These are phyloP conservation scores for Candida broadrunensis DNA, from an alignment of 805 yeast species.

Conservation along the genomic window DNA sequence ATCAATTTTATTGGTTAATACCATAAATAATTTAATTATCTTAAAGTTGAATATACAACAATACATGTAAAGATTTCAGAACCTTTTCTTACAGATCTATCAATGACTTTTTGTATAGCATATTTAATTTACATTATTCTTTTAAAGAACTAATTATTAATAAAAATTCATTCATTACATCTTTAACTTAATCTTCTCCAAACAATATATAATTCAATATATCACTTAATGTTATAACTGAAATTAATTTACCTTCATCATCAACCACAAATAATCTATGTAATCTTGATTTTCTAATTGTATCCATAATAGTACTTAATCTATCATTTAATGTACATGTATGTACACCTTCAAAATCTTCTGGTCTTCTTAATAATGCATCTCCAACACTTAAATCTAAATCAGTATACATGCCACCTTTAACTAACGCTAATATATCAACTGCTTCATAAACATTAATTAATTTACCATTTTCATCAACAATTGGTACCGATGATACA, in stretches of 20 bases:
- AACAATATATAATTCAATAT: conserved; percentile 78
- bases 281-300: conserved; percentile 84
- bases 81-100: no score
- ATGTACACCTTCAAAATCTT: conserved; percentile 96
- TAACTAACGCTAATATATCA: conserved; percentile 87
- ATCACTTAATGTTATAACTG: conserved; percentile 89
- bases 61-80: no score
- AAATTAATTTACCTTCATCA: conserved; percentile 69
- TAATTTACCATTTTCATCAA: conserved; percentile 66
- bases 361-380: conserved; percentile 88
- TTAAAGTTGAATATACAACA: no score
- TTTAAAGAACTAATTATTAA: no score
- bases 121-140: no score
- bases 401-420: conserved; percentile 92
- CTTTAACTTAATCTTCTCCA: conserved; percentile 54
- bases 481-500: conserved; percentile 91
- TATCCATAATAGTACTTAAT: conserved; percentile 85
- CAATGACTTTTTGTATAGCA: no score
- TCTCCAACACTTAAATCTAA: conserved; percentile 90
- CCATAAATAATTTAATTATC: no score
- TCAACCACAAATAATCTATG: conserved; percentile 93
- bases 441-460: conserved; percentile 94
- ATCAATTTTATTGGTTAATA: no score
- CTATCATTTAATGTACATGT: conserved; percentile 89
- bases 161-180: no score